phyloP scores from a whole-genome alignment of 805 yeast species.

The Sungouiella blattae region DNA sequence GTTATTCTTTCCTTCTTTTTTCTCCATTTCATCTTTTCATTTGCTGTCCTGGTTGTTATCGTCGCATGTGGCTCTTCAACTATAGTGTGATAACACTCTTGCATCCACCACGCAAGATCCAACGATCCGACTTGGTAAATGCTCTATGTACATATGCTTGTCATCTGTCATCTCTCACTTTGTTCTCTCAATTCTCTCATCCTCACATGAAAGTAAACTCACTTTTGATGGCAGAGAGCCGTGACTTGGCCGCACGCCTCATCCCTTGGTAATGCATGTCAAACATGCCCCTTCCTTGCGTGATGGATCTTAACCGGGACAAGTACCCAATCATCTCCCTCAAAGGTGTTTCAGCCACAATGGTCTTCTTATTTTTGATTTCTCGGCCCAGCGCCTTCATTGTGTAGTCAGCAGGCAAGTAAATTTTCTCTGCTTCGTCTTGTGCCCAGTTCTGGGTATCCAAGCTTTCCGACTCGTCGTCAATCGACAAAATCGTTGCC shows the following conservation, averaged over 20 bases:
- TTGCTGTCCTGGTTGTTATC: no score
- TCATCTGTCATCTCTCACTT: background rate
- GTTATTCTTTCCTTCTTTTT: no score
- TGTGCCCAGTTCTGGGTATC: conserved; percentile 46
- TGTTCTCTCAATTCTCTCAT: background rate
- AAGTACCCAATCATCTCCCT: conserved; percentile 89
- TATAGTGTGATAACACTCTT: no score
- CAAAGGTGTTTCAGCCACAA: conserved; percentile 81
- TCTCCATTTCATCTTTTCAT: no score
- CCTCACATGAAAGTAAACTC: conserved; percentile 10
- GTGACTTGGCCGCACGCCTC: conserved; percentile 49
- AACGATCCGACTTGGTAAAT: background rate
- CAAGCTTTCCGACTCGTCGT: conserved; percentile 50
- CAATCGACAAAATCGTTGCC: conserved; percentile 69
- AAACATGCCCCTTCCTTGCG: conserved; percentile 86
- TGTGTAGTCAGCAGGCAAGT: conserved; percentile 77
- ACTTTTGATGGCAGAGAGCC: conserved; percentile 10
- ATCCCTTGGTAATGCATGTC: conserved; percentile 75
- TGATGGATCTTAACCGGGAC: conserved; percentile 69
- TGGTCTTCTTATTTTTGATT: conserved; percentile 46
- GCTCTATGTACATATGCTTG: background rate
- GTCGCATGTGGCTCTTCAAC: no score
- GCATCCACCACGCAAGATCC: background rate
- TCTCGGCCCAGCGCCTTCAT: conserved; percentile 23
- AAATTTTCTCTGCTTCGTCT: conserved; percentile 57